Conservation (phyloP, 2,329 filamentous ascomycete genomes). For the Orbilia javanica region DNA sequence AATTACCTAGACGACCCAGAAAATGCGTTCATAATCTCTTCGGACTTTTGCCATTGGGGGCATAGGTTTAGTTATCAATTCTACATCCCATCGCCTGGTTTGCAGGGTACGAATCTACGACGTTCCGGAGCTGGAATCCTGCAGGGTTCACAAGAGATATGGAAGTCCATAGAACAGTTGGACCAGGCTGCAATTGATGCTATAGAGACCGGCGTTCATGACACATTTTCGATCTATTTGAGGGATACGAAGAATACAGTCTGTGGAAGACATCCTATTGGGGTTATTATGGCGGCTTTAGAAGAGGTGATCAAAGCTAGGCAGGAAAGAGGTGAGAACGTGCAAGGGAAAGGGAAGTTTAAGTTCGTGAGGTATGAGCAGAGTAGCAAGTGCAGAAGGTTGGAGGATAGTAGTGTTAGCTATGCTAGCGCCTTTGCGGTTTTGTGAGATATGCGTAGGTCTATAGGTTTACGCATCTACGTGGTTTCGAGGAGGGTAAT, state of each 20-base stretch:
- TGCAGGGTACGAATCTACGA: constrained; percentile 64
- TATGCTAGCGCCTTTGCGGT: constrained; percentile 94
- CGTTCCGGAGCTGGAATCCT: constrained; percentile 67
- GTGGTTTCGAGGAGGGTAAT: too few species aligned
- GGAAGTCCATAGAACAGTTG: constrained; percentile 84
- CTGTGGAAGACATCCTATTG: constrained; percentile 94
- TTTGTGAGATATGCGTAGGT: constrained; percentile 66
- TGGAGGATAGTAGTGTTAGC: constrained; percentile 86
- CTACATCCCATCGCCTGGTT: constrained; percentile 72
- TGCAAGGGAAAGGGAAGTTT: constrained; percentile 70
- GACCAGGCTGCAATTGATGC: constrained; percentile 87
- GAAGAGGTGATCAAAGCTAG: constrained; percentile 71
- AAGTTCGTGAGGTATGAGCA: constrained; percentile 87
- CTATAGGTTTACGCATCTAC: too few species aligned
- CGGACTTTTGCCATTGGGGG: constrained; percentile 98
- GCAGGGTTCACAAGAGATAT: constrained; percentile 70
- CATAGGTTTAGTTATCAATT: constrained; percentile 83
- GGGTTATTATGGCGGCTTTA: constrained; percentile 88
- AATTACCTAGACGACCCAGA: constrained; percentile 80
- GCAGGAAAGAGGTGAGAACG: constrained; percentile 63
- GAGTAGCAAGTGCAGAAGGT: constrained; percentile 78
- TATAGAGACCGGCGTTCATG: constrained; percentile 80
- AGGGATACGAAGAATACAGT: constrained; percentile 86
- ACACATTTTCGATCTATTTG: constrained; percentile 77
- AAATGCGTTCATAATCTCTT: constrained; percentile 88